A percentile compares a stretch with the other conserved stretches of the same genome.
phyloP scores from a whole-genome alignment of 345 rosid genomes.

The Brassica nigra region DNA sequence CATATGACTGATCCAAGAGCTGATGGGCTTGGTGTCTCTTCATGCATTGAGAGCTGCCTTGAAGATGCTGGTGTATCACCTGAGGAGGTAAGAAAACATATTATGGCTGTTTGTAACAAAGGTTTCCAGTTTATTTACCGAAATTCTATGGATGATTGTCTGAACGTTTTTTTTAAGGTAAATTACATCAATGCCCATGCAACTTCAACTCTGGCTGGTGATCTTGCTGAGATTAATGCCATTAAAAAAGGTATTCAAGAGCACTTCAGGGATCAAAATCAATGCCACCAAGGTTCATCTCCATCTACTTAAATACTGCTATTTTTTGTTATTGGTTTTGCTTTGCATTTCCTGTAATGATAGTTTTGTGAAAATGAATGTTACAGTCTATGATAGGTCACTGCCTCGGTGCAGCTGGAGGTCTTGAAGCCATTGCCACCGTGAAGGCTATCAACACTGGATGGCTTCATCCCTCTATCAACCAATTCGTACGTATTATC shows the following conservation, averaged over 20 bases:
- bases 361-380: not conserved
- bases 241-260: conserved; percentile 83
- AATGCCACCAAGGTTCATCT: conserved; percentile 88
- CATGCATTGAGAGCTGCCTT: conserved; percentile 93
- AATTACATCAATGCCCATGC: conserved; percentile 98
- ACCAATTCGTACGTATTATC: conserved; percentile 77
- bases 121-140: not conserved
- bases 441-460: conserved; percentile 91
- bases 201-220: conserved; percentile 97
- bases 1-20: conserved; percentile 99
- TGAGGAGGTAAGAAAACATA: conserved; percentile 64
- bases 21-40: conserved; percentile 99
- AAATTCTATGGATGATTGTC: not conserved
- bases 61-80: conserved; percentile 99
- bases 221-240: conserved; percentile 97
- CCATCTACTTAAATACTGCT: conserved; percentile 1
- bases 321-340: not conserved
- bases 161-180: conserved; percentile 53
- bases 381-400: conserved; percentile 97
- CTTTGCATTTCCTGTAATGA: conserved; percentile 5
- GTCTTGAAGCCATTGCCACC: conserved; percentile 91
- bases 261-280: conserved; percentile 80
- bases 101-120: conserved; percentile 20
- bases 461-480: conserved; percentile 94
- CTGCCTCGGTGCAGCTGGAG: conserved; percentile 99